phyloP scores from a whole-genome alignment of 345 rosid genomes.

The Camelina laxa region DNA sequence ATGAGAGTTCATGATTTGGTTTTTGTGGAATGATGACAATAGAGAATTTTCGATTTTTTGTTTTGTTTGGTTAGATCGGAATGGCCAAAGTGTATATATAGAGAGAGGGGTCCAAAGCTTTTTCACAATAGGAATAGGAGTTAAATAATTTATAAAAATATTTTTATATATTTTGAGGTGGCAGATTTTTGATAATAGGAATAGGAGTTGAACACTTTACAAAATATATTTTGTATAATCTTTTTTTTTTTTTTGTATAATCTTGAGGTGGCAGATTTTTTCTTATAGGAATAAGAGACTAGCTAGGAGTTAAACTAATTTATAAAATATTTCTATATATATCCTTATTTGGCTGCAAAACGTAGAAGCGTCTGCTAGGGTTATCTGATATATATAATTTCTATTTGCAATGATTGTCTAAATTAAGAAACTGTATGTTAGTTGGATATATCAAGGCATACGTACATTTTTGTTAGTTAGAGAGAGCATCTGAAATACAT shows the following conservation, averaged over 20 bases:
- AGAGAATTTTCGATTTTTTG: not conserved
- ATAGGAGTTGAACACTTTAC: not conserved
- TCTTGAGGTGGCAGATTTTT: not conserved
- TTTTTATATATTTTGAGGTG: not conserved
- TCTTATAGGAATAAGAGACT: not conserved
- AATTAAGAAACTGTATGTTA: not conserved
- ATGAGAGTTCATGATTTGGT: conserved; percentile 31
- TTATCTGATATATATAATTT: no score
- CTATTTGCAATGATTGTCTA: not conserved
- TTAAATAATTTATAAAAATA: no score
- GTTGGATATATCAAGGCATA: not conserved
- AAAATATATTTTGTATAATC: not conserved
- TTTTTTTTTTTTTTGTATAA: no score
- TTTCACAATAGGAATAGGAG: not conserved
- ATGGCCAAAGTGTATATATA: not conserved
- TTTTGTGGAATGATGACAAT: conserved; percentile 20
- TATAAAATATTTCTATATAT: not conserved
- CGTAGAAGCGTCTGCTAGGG: not conserved
- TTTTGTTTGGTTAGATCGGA: not conserved
- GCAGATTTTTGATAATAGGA: not conserved
- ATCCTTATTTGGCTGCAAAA: conserved; percentile 1
- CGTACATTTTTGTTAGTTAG: not conserved
- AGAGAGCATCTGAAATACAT: conserved; percentile 3
- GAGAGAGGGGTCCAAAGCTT: not conserved
- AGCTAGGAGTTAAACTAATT: no score